phyloP scores from a whole-genome alignment of 2,329 filamentous ascomycete genomes.

The Amauroascus niger region DNA sequence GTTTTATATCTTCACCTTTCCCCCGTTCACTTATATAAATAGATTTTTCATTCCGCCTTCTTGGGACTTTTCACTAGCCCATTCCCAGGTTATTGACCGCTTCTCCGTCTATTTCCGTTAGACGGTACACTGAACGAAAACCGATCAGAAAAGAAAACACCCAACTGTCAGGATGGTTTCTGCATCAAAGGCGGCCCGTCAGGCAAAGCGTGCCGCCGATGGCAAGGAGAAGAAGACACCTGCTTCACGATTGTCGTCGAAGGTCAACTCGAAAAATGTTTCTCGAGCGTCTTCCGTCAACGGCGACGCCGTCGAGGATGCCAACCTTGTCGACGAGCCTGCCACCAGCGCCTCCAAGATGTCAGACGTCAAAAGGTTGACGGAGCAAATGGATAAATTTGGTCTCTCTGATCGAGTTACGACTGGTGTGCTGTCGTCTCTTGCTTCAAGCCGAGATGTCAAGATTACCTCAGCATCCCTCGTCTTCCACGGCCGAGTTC shows the following conservation, averaged over 20 bases:
- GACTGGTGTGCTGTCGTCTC: constrained; percentile 86
- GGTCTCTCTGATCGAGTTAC: constrained; percentile 96
- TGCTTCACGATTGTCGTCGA: constrained; percentile 61
- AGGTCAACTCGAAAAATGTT: constrained; percentile 52
- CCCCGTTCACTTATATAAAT: constrained; percentile 3
- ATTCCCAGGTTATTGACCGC: constrained; percentile 8
- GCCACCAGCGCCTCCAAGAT: constrained; percentile 63
- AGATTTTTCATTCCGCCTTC: not conserved
- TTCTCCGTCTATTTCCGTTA: constrained; percentile 22
- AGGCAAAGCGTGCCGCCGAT: constrained; percentile 56
- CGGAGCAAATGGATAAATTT: constrained; percentile 88
- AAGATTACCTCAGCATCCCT: constrained; percentile 91
- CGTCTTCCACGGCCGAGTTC: constrained; percentile 94
- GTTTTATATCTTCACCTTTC: constrained; percentile 11
- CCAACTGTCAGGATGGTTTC: constrained; percentile 48
- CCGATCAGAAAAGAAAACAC: not conserved
- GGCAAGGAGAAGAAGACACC: constrained; percentile 69
- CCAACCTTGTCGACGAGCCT: constrained; percentile 55
- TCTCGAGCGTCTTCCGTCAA: constrained; percentile 58
- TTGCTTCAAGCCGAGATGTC: constrained; percentile 77
- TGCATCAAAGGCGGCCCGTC: constrained; percentile 57
- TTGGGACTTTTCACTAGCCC: not conserved
- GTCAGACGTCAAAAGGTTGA: constrained; percentile 75
- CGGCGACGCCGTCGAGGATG: constrained; percentile 58
- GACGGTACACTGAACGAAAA: not conserved